Percentiles rank a stretch among this genome's conserved stretches.
phyloP scores from a whole-genome alignment of 208 protist species.

The Acanthamoeba royreba region DNA sequence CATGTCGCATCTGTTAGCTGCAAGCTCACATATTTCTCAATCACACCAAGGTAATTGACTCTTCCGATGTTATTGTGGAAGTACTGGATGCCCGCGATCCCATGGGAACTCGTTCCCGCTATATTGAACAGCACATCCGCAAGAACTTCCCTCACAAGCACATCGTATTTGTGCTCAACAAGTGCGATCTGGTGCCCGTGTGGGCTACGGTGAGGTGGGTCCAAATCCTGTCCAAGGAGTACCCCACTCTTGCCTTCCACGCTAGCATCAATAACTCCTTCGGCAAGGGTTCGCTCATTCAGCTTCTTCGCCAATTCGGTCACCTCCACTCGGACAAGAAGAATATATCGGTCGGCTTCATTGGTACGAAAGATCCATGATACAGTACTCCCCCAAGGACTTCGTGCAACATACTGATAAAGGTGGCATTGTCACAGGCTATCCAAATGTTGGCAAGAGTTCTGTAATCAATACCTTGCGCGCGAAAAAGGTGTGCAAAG shows the following conservation, averaged over 20 bases:
- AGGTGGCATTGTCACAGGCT: too few species aligned
- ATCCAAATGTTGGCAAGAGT: slow-evolving; percentile 98
- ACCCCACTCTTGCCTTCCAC: slow-evolving; percentile 99
- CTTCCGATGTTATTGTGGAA: slow-evolving; percentile 98
- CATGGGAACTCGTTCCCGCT: slow-evolving; percentile 94
- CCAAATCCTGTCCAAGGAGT: slow-evolving; percentile 95
- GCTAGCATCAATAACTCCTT: slow-evolving; percentile 98
- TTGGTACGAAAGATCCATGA: slow-evolving; percentile 85
- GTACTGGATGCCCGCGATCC: slow-evolving; percentile 92
- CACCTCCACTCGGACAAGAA: slow-evolving; percentile 86
- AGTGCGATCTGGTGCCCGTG: slow-evolving; percentile 99
- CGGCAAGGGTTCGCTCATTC: slow-evolving; percentile 98
- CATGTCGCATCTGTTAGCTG: not conserved
- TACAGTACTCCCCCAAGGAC: slow-evolving; percentile 77
- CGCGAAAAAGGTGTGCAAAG: slow-evolving; percentile 97
- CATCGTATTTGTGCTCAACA: slow-evolving; percentile 99
- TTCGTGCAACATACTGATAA: not conserved
- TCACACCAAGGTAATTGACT: slow-evolving; percentile 92
- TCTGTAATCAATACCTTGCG: slow-evolving; percentile 99
- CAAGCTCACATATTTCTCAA: not conserved
- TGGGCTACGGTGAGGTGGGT: slow-evolving; percentile 96
- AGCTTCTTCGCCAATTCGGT: slow-evolving; percentile 93
- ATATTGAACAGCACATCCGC: slow-evolving; percentile 91
- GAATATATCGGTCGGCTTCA: slow-evolving; percentile 92
- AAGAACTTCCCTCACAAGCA: slow-evolving; percentile 98